Conservation (phyloP, 306 rosid genomes). For the Vicia villosa region DNA sequence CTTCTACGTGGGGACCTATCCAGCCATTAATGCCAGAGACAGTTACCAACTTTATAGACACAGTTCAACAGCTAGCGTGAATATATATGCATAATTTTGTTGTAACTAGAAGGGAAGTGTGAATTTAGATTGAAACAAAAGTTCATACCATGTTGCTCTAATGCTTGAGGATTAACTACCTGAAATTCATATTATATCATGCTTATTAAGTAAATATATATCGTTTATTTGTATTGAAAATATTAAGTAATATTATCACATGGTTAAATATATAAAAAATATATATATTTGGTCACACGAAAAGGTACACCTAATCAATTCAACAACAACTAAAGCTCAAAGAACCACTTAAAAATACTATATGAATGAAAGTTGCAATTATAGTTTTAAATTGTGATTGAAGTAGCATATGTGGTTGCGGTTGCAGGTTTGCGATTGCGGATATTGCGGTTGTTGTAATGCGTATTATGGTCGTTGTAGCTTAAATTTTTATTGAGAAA, state of each 20-base stretch:
- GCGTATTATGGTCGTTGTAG: too few species aligned
- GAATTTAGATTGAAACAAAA: not conserved
- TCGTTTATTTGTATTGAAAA: not conserved
- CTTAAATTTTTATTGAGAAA: too few species aligned
- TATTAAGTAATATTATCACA: not conserved
- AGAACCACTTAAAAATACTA: too few species aligned
- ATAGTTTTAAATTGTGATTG: too few species aligned
- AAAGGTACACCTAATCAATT: too few species aligned
- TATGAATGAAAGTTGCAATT: too few species aligned
- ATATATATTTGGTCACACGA: too few species aligned
- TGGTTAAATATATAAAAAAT: too few species aligned
- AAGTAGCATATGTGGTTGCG: too few species aligned
- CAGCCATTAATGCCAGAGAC: slow-evolving; percentile 32
- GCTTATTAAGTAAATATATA: not conserved
- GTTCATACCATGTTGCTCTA: slow-evolving; percentile 2
- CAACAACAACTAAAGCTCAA: too few species aligned
- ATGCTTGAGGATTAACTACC: slow-evolving; percentile 2
- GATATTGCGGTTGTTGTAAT: too few species aligned
- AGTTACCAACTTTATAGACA: slow-evolving; percentile 29
- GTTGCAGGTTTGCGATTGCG: too few species aligned
- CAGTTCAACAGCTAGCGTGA: not conserved
- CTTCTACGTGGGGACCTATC: slow-evolving; percentile 41
- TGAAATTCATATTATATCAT: not conserved
- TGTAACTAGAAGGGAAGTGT: not conserved
- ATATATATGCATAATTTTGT: not conserved